Percentiles rank a stretch among this genome's conserved stretches.
Conservation (phyloP, 1,284 basidiomycete genomes). For the Ustilago lituana region DNA sequence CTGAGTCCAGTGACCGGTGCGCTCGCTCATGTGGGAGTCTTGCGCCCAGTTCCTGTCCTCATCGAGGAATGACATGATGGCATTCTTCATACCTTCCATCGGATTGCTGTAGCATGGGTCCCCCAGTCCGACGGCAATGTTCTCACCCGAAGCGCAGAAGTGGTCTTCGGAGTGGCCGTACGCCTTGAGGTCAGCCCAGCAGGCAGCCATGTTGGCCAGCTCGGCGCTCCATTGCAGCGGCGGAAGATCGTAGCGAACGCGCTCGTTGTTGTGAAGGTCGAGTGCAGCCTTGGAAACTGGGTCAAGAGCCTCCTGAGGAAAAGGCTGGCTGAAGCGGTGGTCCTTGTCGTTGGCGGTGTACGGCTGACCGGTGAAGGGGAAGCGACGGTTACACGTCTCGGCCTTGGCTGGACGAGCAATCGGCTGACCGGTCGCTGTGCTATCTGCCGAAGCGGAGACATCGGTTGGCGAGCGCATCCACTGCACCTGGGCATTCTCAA, state of each 20-base stretch:
- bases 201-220: slow-evolving; percentile 49
- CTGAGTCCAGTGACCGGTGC: slow-evolving; percentile 38
- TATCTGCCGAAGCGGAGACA: not conserved
- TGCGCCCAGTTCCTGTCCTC: slow-evolving; percentile 43
- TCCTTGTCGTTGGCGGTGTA: slow-evolving; percentile 21
- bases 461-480: slow-evolving; percentile 20
- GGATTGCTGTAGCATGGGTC: slow-evolving; percentile 41
- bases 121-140: slow-evolving; percentile 41
- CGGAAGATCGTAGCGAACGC: slow-evolving; percentile 23
- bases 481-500: slow-evolving; percentile 18
- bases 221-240: slow-evolving; percentile 42
- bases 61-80: slow-evolving; percentile 41
- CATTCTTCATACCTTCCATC: slow-evolving; percentile 35
- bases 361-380: slow-evolving; percentile 23
- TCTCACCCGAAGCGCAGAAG: slow-evolving; percentile 42
- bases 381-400: slow-evolving; percentile 31
- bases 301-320: slow-evolving; percentile 19
- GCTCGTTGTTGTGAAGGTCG: slow-evolving; percentile 41
- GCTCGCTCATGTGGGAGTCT: slow-evolving; percentile 8
- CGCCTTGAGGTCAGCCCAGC: slow-evolving; percentile 50
- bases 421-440: slow-evolving; percentile 6
- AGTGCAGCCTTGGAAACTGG: slow-evolving; percentile 23
- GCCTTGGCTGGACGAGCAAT: slow-evolving; percentile 34
- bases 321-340: slow-evolving; percentile 18
- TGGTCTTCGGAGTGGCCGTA: slow-evolving; percentile 49